phyloP scores from a whole-genome alignment of 768 basidiomycete genomes.

The Calocybe gangraenosa region DNA sequence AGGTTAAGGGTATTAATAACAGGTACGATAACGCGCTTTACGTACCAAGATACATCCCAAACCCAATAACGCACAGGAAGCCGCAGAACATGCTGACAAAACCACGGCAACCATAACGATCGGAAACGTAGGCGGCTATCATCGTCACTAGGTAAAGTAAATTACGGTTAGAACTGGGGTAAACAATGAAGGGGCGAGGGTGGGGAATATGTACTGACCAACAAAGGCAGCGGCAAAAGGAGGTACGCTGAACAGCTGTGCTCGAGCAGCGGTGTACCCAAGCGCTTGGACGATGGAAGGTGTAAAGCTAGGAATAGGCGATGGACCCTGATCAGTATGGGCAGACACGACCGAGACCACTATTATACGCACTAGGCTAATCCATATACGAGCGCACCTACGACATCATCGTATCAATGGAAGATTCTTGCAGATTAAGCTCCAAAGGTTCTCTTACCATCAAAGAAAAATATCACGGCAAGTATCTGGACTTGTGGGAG shows the following conservation, averaged over 20 bases:
- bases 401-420: neutral
- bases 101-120: slow-evolving; percentile 49
- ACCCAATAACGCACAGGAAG: slow-evolving; percentile 42
- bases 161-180: neutral
- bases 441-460: slow-evolving; percentile 28
- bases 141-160: slow-evolving; percentile 25
- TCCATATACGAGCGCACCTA: slow-evolving; percentile 42
- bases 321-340: too few species aligned
- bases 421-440: neutral
- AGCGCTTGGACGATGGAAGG: slow-evolving; percentile 67
- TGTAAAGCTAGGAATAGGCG: slow-evolving; percentile 57
- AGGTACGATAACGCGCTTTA: neutral
- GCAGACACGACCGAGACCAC: too few species aligned
- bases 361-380: slow-evolving; percentile 48
- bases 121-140: slow-evolving; percentile 43
- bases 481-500: slow-evolving; percentile 55
- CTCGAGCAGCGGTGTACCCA: slow-evolving; percentile 48
- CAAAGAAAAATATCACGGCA: slow-evolving; percentile 47
- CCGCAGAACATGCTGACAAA: slow-evolving; percentile 39
- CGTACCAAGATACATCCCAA: slow-evolving; percentile 53
- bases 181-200: neutral
- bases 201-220: slow-evolving; percentile 26
- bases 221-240: slow-evolving; percentile 50
- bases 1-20: neutral
- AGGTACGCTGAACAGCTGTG: slow-evolving; percentile 62